These are phyloP conservation scores for Penicillium palitans DNA, from an alignment of 2,329 filamentous ascomycete genomes.

Conservation along the genomic window DNA sequence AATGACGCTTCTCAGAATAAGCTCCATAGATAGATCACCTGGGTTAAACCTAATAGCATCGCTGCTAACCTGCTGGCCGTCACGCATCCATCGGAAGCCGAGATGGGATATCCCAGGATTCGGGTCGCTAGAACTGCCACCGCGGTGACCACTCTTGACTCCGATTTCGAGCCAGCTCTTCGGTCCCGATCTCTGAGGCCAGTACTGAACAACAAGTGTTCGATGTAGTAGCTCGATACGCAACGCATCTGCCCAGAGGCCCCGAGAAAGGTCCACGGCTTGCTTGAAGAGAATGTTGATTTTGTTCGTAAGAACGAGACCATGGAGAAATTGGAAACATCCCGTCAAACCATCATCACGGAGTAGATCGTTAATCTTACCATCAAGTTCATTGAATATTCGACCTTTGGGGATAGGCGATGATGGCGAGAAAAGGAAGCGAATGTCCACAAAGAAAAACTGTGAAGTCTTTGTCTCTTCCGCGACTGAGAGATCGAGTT, in stretches of 20 bases:
- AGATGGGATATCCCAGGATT: constrained; percentile 35
- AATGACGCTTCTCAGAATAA: constrained; percentile 71
- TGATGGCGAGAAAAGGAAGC: constrained; percentile 75
- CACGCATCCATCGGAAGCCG: constrained; percentile 74
- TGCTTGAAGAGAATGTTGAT: constrained; percentile 79
- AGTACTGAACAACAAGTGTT: constrained; percentile 86
- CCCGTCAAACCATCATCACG: constrained; percentile 69
- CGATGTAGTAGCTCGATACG: constrained; percentile 78
- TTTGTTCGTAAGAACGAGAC: constrained; percentile 86
- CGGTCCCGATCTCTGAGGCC: constrained; percentile 66
- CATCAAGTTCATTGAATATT: constrained; percentile 67
- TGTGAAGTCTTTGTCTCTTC: constrained; percentile 80
- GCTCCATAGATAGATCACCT: constrained; percentile 69
- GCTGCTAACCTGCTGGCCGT: constrained; percentile 72
- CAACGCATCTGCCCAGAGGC: constrained; percentile 75
- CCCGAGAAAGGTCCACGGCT: constrained; percentile 66
- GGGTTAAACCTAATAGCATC: constrained; percentile 67
- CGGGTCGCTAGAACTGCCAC: constrained; percentile 8
- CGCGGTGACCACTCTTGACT: constrained; percentile 47
- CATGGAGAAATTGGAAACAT: constrained; percentile 84
- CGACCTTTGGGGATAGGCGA: constrained; percentile 62
- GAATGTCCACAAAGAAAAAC: constrained; percentile 92
- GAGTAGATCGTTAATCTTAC: constrained; percentile 70
- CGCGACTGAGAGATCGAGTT: constrained; percentile 87
- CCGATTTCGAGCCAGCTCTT: constrained; percentile 94